phyloP scores from a whole-genome alignment of 208 protist species.

The Endotrypanum monterogeii region DNA sequence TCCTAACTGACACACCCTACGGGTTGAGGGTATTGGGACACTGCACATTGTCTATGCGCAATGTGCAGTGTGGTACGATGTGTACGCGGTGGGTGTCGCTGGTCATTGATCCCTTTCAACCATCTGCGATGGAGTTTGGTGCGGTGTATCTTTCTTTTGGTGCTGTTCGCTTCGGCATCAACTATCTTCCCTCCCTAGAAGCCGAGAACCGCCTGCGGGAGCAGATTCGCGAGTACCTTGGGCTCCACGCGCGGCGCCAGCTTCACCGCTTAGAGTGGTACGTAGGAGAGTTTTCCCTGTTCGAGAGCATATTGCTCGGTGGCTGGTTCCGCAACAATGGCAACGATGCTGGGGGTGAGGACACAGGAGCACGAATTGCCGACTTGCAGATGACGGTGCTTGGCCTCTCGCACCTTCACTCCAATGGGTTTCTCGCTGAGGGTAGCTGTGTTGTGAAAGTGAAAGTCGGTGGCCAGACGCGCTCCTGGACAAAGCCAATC shows the following conservation, averaged over 20 bases:
- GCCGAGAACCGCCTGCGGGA: conserved; percentile 76
- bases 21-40: conserved; percentile 74
- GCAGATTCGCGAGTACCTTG: conserved; percentile 58
- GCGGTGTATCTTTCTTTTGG: conserved; percentile 65
- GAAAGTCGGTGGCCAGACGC: conserved; percentile 44
- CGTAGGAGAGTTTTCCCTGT: conserved; percentile 61
- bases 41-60: conserved; percentile 78
- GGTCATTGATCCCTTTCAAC: conserved; percentile 48
- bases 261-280: conserved; percentile 85
- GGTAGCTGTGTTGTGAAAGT: conserved; percentile 64
- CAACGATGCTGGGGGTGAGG: conserved; percentile 6
- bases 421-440: conserved; percentile 40
- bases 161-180: conserved; percentile 75
- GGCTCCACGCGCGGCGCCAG: conserved; percentile 34
- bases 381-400: conserved; percentile 48
- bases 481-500: conserved; percentile 35
- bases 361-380: conserved; percentile 16
- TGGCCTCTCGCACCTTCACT: conserved; percentile 50
- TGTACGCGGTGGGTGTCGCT: conserved; percentile 69
- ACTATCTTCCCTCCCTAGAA: conserved; percentile 65
- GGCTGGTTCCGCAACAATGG: conserved; percentile 29
- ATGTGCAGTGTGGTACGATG: conserved; percentile 60
- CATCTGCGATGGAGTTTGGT: conserved; percentile 48
- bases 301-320: conserved; percentile 47
- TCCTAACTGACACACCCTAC: conserved; percentile 82